phyloP scores from a whole-genome alignment of 1,284 basidiomycete species.

The Lignosus rhinocerotis region DNA sequence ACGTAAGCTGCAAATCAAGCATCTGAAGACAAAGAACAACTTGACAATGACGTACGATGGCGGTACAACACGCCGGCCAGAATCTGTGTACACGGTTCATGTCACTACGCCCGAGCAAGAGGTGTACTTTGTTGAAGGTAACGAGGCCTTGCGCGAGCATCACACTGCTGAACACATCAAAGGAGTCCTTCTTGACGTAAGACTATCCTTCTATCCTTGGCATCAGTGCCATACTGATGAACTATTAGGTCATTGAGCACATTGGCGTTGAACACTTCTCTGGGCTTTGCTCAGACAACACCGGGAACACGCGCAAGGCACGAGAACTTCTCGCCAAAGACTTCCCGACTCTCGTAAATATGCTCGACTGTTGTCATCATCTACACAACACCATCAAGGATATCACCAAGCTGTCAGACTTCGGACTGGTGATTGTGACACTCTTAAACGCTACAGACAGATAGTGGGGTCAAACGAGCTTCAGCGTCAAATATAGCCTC shows the following conservation, averaged over 20 bases:
- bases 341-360: conserved; percentile 29
- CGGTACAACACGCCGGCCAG: conserved; percentile 4
- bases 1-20: conserved; percentile 6
- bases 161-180: conserved; percentile 21
- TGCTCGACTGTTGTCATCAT: conserved; percentile 36
- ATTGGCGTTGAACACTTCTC: conserved; percentile 27
- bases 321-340: conserved; percentile 22
- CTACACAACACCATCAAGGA: conserved; percentile 33
- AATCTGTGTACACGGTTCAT: conserved; percentile 18
- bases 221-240: neutral
- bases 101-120: conserved; percentile 8
- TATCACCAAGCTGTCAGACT: conserved; percentile 28
- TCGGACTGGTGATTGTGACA: conserved; percentile 22
- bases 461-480: no score
- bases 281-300: conserved; percentile 33
- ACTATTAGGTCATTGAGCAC: conserved; percentile 21
- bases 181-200: conserved; percentile 20
- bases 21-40: conserved; percentile 5
- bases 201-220: neutral
- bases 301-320: conserved; percentile 33
- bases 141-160: neutral
- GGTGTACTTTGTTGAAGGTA: conserved; percentile 10
- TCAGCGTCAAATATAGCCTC: no score
- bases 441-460: no score
- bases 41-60: conserved; percentile 22